Base-by-base conservation (phyloP, 345 rosid species). In the Mallotus nudiflorus region DNA sequence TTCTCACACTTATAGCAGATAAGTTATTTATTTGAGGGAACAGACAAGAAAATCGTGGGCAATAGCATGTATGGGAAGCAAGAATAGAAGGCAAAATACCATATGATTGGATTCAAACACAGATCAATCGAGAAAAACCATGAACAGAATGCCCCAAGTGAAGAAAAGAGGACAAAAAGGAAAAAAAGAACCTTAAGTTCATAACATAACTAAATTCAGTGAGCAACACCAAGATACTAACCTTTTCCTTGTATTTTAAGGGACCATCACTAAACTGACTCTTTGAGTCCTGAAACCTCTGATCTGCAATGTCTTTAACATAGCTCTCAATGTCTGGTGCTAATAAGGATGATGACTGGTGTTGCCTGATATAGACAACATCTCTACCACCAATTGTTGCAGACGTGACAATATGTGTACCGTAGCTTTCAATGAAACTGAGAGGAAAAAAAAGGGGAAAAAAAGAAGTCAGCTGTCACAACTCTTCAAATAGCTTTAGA, bases 331-430 rank as follows among this genome's bases (percentile, higher is more conserved):
- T 89, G 64, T 92, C 97, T 18, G 80, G 70, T 45, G 45, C 77
- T 11, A 87, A 81, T 69, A 92, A 82, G 61, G 96, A 85, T 64
- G 97, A 95, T 58, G 90, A 88, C 74, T 90, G 96, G 73, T 92
- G 99, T 81, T 92, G 97, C 85, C 91, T 85, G 69, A 95, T 80
- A 67, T 92, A 95, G 69, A 95, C 97, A 24, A 92, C 91, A 73
- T 95, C 99, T 80, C 97, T 85, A 80, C 99, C 99, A 77, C 97
- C 99, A 65, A 95, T 81, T 49, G 92, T 88, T 74, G 90, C 92
- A 16, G 99, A 90, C 42, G 97, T 92, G 73, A 95, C 94, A 51
- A 92, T 82, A 77, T 92, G 97, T 40, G 97, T 95, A 20, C 96
- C 95, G 56, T 86, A 89, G 70, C 89, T 90, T 75, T 90, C 96